These are phyloP conservation scores for Cyclostephanos tholiformis DNA, from an alignment of 108 stramenopile species.

Conservation along the genomic window DNA sequence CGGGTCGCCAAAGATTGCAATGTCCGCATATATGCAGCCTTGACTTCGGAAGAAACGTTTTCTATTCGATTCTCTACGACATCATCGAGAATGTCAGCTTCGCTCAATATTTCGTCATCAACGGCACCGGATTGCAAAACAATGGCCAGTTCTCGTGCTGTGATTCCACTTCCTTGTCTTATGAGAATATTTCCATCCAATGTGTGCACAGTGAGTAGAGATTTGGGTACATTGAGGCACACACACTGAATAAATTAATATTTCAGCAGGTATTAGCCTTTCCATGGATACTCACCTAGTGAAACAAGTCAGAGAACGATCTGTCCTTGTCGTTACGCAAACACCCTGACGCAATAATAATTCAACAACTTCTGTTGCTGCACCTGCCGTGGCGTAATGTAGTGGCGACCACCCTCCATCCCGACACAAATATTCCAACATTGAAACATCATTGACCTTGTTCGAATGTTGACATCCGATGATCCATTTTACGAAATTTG, in stretches of 20 bases:
- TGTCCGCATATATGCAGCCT: slow-evolving; percentile 42
- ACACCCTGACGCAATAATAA: slow-evolving; percentile 57
- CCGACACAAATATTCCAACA: slow-evolving; percentile 57
- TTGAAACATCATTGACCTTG: slow-evolving; percentile 13
- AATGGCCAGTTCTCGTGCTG: slow-evolving; percentile 62
- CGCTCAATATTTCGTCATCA: slow-evolving; percentile 55
- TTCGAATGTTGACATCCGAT: slow-evolving; percentile 6
- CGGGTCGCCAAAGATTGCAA: slow-evolving; percentile 46
- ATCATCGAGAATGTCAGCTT: slow-evolving; percentile 64
- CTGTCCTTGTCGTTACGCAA: slow-evolving; percentile 43
- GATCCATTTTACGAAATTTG: slow-evolving; percentile 33
- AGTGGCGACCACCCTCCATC: slow-evolving; percentile 83
- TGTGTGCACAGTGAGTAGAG: not conserved
- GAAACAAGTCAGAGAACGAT: slow-evolving; percentile 60
- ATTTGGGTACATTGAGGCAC: not conserved
- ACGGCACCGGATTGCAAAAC: slow-evolving; percentile 43
- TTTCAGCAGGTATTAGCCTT: not conserved
- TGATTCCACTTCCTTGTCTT: slow-evolving; percentile 49
- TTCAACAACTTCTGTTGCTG: slow-evolving; percentile 65
- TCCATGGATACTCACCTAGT: slow-evolving; percentile 40
- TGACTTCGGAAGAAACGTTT: slow-evolving; percentile 40
- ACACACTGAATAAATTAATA: not conserved
- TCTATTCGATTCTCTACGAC: slow-evolving; percentile 48
- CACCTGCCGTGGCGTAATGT: slow-evolving; percentile 75
- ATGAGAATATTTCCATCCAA: not conserved